Base-by-base conservation (phyloP, 1,284 basidiomycete genomes). In the Phellopilus nigrolimitatus region DNA sequence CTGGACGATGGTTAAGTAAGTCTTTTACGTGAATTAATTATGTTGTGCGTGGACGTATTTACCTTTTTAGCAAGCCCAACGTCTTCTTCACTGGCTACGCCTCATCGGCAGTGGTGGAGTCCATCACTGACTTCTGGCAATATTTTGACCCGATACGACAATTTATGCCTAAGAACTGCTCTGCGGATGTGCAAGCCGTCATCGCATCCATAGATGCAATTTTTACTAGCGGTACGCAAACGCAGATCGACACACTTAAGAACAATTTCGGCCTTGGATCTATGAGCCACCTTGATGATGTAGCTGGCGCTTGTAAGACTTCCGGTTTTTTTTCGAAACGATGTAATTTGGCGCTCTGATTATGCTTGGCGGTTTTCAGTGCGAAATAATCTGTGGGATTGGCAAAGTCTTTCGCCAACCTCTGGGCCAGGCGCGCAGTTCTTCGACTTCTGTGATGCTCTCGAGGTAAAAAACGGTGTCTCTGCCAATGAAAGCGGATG, bases 101-200 rank as follows among this genome's bases (percentile, higher is more conserved):
- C 2, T 86, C 84, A 2, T 88, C 84, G 12, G 84, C 69, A 4
- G 83, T 87, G 15, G 85, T 88, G 1, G 71, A 88, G 65, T 78
- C 81, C 3, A 84, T 82, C 54, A 64, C 73, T 79, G 82, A 85
- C 60, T 86, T 76, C 62, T 86, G 84, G 76, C 70, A 69, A 49
- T 88, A 87, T 62, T 87, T 84, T 64, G 82, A 84, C 56, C 83
- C 83, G 13, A 77, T 85, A 55, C 75, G 78, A 8, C 70, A 79
- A 56, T 70, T 79, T 59, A 88, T 87, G 83, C 82, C 84, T 0
- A 60, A 71, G 57, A 88, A 88, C 63, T 88, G 85, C 65, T 86
- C 83, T 9, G 74, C 80, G 0, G 85, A 88, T 58, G 74, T 88
- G 22, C 67, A 83, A 61, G 74, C 74, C n/a, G 83, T 82, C 15